phyloP scores from a whole-genome alignment of 441 rosid genomes.

The Euphorbia corollata region DNA sequence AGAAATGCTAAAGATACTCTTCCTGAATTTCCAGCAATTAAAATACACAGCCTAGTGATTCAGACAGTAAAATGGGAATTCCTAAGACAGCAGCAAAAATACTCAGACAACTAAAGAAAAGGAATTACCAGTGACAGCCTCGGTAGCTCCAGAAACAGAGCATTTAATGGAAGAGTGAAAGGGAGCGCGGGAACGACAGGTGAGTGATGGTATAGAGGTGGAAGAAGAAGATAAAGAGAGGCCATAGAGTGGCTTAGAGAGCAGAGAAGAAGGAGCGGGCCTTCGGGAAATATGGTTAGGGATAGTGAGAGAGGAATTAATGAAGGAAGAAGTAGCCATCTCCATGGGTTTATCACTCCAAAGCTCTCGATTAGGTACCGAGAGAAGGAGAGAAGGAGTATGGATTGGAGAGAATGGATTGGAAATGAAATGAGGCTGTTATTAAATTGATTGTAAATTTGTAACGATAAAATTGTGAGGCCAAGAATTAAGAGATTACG shows the following conservation, averaged over 20 bases:
- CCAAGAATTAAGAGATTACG: neutral
- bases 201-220: slow-evolving; percentile 31
- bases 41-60: neutral
- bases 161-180: slow-evolving; percentile 43
- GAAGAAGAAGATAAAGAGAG: slow-evolving; percentile 36
- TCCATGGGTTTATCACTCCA: slow-evolving; percentile 32
- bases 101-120: neutral
- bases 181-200: slow-evolving; percentile 28
- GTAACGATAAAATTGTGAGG: slow-evolving; percentile 12
- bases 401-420: slow-evolving; percentile 20
- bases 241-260: slow-evolving; percentile 35
- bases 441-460: neutral
- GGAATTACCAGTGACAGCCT: slow-evolving; percentile 33
- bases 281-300: slow-evolving; percentile 19
- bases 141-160: slow-evolving; percentile 58
- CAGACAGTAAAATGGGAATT: neutral
- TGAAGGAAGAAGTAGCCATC: slow-evolving; percentile 51
- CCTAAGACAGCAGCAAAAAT: neutral
- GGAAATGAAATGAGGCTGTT: slow-evolving; percentile 15
- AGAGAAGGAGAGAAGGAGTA: slow-evolving; percentile 4
- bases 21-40: neutral
- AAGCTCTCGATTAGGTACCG: slow-evolving; percentile 18
- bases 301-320: slow-evolving; percentile 30
- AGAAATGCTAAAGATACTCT: too few relatives aligned
- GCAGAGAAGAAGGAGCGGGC: slow-evolving; percentile 25